These are phyloP conservation scores for Singerocomus inundabilis DNA, from an alignment of 1,284 basidiomycete genomes.

Conservation along the genomic window DNA sequence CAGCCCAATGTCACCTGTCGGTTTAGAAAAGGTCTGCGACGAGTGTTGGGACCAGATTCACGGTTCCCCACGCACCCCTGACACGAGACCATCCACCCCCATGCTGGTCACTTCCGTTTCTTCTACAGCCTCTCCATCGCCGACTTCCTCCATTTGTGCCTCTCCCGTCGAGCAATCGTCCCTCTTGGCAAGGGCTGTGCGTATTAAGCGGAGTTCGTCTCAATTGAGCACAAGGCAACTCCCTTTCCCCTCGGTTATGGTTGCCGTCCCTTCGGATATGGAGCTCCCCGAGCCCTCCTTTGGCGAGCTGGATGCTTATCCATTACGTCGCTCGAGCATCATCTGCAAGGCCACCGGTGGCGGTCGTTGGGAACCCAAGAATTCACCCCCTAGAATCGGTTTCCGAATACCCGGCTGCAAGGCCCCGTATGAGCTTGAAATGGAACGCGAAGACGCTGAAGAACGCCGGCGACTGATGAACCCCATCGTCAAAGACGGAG, in stretches of 20 bases:
- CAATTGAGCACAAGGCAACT: slow-evolving; percentile 26
- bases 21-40: slow-evolving; percentile 59
- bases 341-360: slow-evolving; percentile 74
- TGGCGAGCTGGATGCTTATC: slow-evolving; percentile 65
- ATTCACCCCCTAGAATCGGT: slow-evolving; percentile 44
- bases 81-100: slow-evolving; percentile 36
- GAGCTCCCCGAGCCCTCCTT: slow-evolving; percentile 44
- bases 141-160: slow-evolving; percentile 36
- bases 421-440: slow-evolving; percentile 60
- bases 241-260: slow-evolving; percentile 40
- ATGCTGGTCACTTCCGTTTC: slow-evolving; percentile 31
- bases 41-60: slow-evolving; percentile 72
- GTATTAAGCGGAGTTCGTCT: slow-evolving; percentile 32
- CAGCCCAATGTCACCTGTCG: slow-evolving; percentile 53
- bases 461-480: slow-evolving; percentile 48
- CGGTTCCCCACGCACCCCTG: slow-evolving; percentile 48
- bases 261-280: slow-evolving; percentile 28
- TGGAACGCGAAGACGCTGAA: slow-evolving; percentile 61
- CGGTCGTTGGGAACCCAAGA: slow-evolving; percentile 72
- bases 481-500: slow-evolving; percentile 62
- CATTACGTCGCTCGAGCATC: slow-evolving; percentile 58
- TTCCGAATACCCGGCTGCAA: slow-evolving; percentile 61
- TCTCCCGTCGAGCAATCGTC: slow-evolving; percentile 36
- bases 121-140: slow-evolving; percentile 31
- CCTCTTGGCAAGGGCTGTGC: slow-evolving; percentile 21